Evolutionary conservation across 2,329 filamentous ascomycete species (phyloP), one percentile per base, ranked within the genome.

Genomic region (Hypoxylon sp.): DNA sequence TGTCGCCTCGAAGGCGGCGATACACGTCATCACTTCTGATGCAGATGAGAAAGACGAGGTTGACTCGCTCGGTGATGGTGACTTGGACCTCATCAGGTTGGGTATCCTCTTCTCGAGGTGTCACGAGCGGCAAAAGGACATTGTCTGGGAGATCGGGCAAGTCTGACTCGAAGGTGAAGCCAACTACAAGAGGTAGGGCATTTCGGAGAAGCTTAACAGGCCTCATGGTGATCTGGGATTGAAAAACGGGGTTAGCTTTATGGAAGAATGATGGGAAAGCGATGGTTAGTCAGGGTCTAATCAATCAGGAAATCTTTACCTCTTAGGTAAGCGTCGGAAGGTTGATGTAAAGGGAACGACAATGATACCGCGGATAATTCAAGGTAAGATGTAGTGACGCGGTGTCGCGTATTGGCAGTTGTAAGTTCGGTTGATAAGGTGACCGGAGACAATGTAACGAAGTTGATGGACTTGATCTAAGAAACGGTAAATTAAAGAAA

Each of bases 21-120:
- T 72, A 74, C 11, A 69, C 67, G 24, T 74, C 72, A 4, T 66
- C 57, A n/a, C 59, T 35, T 8, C 35, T 19, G n/a, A 59, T 3
- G 44, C 62, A 70, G 24, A 54, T 19, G 24, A 55, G 27, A 17
- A 72, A 62, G 11, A 58, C 35, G 1, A 37, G 24, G 1, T 37
- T 47, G 21, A n/a, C n/a, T n/a, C n/a, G n/a, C n/a, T n/a, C n/a
- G n/a, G n/a, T n/a, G n/a, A n/a, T n/a, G n/a, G n/a, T n/a, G n/a
- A n/a, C n/a, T n/a, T n/a, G n/a, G n/a, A n/a, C n/a, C n/a, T n/a
- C n/a, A n/a, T n/a, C n/a, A n/a, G n/a, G n/a, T n/a, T n/a, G n/a
- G n/a, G 37, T 7, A 3, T 53, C 39, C 5, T 1, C 6, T 2
- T 17, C 15, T 17, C 2, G 46, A 19, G 13, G 4, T 32, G 4